Conservation (phyloP, 2,329 filamentous ascomycete genomes). For the Thielaviopsis euricoi region DNA sequence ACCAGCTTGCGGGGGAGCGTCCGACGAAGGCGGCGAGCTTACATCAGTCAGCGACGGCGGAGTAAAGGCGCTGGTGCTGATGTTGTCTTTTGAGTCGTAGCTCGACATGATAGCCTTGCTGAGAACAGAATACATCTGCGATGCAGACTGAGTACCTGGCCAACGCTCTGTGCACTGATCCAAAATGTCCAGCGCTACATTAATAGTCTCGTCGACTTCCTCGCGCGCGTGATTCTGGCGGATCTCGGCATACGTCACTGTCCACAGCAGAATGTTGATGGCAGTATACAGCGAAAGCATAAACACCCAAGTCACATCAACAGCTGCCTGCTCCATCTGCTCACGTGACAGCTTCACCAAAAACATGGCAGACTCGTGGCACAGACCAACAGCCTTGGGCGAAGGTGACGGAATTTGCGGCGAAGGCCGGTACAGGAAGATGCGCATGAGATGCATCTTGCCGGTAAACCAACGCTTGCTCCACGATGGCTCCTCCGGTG, state of each 20-base stretch:
- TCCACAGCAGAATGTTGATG: constrained; percentile 83
- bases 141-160: constrained; percentile 76
- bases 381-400: constrained; percentile 57
- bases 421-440: constrained; percentile 77
- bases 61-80: constrained; percentile 22
- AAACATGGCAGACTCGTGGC: constrained; percentile 66
- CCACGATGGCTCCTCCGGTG: constrained; percentile 53
- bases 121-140: constrained; percentile 74
- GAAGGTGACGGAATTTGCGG: constrained; percentile 84
- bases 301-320: constrained; percentile 91
- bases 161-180: constrained; percentile 69
- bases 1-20: constrained; percentile 21
- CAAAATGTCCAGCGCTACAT: constrained; percentile 62
- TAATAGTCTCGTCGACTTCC: constrained; percentile 60
- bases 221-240: constrained; percentile 55
- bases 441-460: constrained; percentile 57
- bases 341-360: constrained; percentile 69
- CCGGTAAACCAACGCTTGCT: constrained; percentile 51
- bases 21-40: constrained; percentile 30
- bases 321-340: constrained; percentile 57
- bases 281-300: constrained; percentile 80
- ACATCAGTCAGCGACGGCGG: constrained; percentile 31
- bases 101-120: constrained; percentile 74
- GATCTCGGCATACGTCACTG: constrained; percentile 72
- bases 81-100: constrained; percentile 46